Evolutionary conservation across 805 yeast genomes (phyloP), one percentile per base, ranked within the genome.

Genomic region (Candida railenensis): DNA sequence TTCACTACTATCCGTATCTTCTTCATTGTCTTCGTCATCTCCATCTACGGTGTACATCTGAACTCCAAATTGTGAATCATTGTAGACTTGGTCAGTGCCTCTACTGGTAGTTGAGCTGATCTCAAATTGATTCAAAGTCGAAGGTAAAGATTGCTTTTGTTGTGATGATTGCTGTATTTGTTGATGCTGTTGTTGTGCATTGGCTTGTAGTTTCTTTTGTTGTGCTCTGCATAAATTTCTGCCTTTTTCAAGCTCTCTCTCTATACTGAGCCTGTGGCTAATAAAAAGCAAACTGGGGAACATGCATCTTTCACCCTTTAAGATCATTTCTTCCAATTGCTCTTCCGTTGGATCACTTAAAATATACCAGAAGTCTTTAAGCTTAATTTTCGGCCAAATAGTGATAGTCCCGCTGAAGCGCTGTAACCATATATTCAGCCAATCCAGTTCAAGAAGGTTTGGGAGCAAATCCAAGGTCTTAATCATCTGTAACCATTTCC

Each of bases 401-500:
- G 94, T 87, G 9, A 87, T 82, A 0, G 87, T 76, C 1, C 95
- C 95, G 40, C 83, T 78, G 57, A 87, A 87, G 48, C 76, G 69
- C 66, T 87, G 95, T 22, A 87, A 65, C 76, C 87, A 87, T 15
- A 87, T 75, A 56, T 79, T 82, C 52, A 88, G 83, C 92, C 92
- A 87, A 63, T 87, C 94, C 61, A 83, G 89, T 54, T 84, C 85
- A 69, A 83, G 63, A 37, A 85, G 61, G 49, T 78, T 77, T 2
- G 95, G 95, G 40, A 85, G 67, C 20, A 87, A 66, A 49, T 86
- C 89, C 43, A 87, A 71, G 14, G 80, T 76, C 42, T 82, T 80
- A 37, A 85, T 73, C 53, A 87, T 71, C 54, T 83, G 81, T 40
- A 87, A 62, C 89, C 94, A 87, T 62, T 87, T 87, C n/a, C 77